Conservation (phyloP, 495 filamentous ascomycete species). For the Hapsidospora chrysogenum region DNA sequence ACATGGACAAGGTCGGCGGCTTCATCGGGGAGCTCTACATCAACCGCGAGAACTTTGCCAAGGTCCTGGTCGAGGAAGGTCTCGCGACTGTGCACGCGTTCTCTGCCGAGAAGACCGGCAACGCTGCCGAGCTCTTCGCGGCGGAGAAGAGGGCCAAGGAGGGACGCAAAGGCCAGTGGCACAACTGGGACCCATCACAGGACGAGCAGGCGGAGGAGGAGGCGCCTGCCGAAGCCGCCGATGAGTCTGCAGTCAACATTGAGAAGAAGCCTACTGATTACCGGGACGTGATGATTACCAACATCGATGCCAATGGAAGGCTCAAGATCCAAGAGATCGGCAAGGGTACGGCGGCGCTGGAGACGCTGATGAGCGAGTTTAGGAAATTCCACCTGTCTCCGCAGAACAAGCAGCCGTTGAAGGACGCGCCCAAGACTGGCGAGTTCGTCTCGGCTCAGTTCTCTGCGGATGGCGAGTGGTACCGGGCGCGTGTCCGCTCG, state of each 20-base stretch:
- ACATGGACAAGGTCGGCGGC: slow-evolving; percentile 87
- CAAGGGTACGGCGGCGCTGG: slow-evolving; percentile 62
- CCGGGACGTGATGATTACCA: slow-evolving; percentile 78
- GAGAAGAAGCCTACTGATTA: slow-evolving; percentile 64
- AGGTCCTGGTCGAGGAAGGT: slow-evolving; percentile 84
- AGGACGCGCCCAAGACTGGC: slow-evolving; percentile 72
- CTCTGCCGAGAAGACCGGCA: slow-evolving; percentile 88
- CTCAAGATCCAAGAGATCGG: slow-evolving; percentile 84
- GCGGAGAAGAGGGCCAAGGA: slow-evolving; percentile 83
- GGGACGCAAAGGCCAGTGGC: slow-evolving; percentile 74
- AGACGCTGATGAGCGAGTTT: slow-evolving; percentile 77
- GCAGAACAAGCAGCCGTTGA: slow-evolving; percentile 51
- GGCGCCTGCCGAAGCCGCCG: slow-evolving; percentile 29
- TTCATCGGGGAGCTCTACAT: slow-evolving; percentile 93
- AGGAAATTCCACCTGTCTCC: slow-evolving; percentile 65
- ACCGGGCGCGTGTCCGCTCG: slow-evolving; percentile 76
- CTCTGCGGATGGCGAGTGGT: slow-evolving; percentile 77
- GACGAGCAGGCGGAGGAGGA: slow-evolving; percentile 44
- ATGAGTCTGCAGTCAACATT: slow-evolving; percentile 17
- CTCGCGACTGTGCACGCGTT: slow-evolving; percentile 81
- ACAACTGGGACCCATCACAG: slow-evolving; percentile 79
- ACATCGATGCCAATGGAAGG: slow-evolving; percentile 58
- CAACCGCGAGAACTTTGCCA: slow-evolving; percentile 92
- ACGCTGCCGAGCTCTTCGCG: slow-evolving; percentile 69
- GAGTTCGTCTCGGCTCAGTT: slow-evolving; percentile 84